Conservation (phyloP, 1,284 basidiomycete species). For the Schizophyllum commune region DNA sequence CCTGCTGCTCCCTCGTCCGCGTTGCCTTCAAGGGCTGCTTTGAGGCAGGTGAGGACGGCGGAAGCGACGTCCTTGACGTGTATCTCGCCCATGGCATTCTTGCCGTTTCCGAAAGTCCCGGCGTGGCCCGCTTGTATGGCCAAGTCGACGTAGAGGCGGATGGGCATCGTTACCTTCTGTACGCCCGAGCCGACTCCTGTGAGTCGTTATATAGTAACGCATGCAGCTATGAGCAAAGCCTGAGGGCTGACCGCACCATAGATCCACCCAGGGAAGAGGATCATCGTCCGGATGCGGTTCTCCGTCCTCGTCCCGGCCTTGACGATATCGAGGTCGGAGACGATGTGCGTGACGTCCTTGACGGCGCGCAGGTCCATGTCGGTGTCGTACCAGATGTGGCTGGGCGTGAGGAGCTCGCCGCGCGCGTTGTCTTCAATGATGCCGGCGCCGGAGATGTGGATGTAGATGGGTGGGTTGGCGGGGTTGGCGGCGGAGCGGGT, state of each 20-base stretch:
- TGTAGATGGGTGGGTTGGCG: constrained; percentile 30
- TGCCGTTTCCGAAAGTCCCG: constrained; percentile 33
- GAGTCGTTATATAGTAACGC: background rate
- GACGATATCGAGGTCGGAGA: constrained; percentile 30
- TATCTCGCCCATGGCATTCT: constrained; percentile 28
- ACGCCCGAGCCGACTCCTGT: constrained; percentile 9
- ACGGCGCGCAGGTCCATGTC: constrained; percentile 29
- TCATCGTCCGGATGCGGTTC: constrained; percentile 34
- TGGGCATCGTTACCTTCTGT: constrained; percentile 24
- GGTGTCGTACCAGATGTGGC: constrained; percentile 22
- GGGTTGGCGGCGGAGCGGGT: constrained; percentile 25
- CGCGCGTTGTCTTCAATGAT: constrained; percentile 30
- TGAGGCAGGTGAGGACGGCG: constrained; percentile 25
- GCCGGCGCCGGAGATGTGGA: constrained; percentile 33
- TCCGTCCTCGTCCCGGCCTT: constrained; percentile 30
- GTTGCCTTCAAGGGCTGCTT: constrained; percentile 28
- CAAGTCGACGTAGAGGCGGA: constrained; percentile 26
- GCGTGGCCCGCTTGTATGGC: constrained; percentile 22
- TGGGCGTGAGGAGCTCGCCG: constrained; percentile 24
- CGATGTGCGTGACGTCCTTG: constrained; percentile 27
- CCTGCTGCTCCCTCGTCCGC: constrained; percentile 33
- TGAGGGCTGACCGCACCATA: constrained; percentile 27
- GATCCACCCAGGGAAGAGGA: constrained; percentile 30
- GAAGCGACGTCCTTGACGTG: constrained; percentile 31
- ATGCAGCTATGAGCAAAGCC: constrained; percentile 16